Base-by-base conservation (phyloP, 2,329 filamentous ascomycete species). In the Sporothrix pallida region DNA sequence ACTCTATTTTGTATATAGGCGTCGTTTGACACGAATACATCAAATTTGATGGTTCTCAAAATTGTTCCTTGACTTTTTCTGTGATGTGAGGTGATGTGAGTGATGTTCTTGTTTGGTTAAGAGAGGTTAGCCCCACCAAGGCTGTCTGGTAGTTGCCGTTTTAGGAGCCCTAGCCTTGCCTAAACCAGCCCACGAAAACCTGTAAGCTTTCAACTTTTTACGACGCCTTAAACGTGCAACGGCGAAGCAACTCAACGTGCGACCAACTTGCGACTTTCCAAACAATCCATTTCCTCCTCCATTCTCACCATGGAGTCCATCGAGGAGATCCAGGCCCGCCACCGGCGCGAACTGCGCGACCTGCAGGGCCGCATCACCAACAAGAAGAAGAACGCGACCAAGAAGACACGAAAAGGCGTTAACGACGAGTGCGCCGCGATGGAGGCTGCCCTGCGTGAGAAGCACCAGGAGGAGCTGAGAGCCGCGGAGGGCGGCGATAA, bases 341-440 rank as follows among this genome's bases (percentile, higher is more conserved):
- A 99, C 81, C 91, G 93, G 78, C 96, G 93, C 82, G 95, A 99
- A 83, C 90, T 92, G 81, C 91, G 91, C 78, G 95, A 98, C 75
- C 87, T 99, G 37, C 93, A 97, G 81, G 88, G 90, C 70, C 91
- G 92, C 74, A 90, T 97, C 79, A 98, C 93, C 5, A 94, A 92
- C 83, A 98, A 98, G 87, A 99, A 98, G 87, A 98, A 98, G 86
- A 92, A 93, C 83, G 95, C 96, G 17, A 97, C 92, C 65, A 99
- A 98, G 84, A 94, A 90, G 89, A 95, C 87, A 78, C 89, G 85
- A 79, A 93, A 92, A 81, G 90, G 91, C 42, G 86, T 95, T 79
- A 93, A 92, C 56, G 87, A 92, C 71, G 93, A 95, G 80, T 94
- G 93, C 77, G 91, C 91, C 75, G 86, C 88, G 71, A 84, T 94